Conservation (phyloP, 305 asterid genomes). For the Rubia peregrina region DNA sequence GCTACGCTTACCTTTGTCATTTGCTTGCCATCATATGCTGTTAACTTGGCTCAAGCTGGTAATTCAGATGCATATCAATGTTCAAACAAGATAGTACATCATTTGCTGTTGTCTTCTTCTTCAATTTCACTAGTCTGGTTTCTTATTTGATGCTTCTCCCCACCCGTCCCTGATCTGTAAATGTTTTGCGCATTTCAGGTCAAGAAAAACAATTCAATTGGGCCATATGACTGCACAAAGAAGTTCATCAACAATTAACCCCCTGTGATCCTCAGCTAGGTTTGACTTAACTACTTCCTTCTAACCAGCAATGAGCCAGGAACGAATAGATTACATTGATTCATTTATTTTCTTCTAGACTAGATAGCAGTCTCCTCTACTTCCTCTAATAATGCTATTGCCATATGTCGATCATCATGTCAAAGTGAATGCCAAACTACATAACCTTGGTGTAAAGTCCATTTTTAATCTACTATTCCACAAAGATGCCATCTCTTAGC, state of each 20-base stretch:
- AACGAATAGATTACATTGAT: not conserved
- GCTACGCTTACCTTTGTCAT: not conserved
- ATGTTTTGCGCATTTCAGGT: constrained; percentile 47
- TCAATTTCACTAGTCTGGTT: constrained; percentile 14
- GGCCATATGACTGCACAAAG: constrained; percentile 88
- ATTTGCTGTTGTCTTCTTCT: not conserved
- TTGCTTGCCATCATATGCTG: not conserved
- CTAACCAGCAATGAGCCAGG: not conserved
- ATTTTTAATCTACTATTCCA: not conserved
- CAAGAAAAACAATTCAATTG: constrained; percentile 61
- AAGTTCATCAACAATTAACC: constrained; percentile 42
- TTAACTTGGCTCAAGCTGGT: not conserved
- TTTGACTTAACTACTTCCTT: constrained; percentile 21
- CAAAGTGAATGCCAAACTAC: not conserved
- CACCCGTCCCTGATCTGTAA: not conserved
- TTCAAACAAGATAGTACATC: too few species aligned
- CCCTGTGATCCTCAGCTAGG: constrained; percentile 28
- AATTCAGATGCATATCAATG: too few species aligned
- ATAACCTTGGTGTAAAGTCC: not conserved
- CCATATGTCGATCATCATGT: not conserved
- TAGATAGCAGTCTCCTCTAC: not conserved
- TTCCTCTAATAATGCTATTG: not conserved
- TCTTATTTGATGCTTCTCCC: not conserved
- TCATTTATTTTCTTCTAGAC: not conserved
- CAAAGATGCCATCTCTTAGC: not conserved